Evolutionary conservation across 2,329 filamentous ascomycete species (phyloP), one percentile per base, ranked within the genome.

Genomic region (Colletotrichum gloeosporioides): DNA sequence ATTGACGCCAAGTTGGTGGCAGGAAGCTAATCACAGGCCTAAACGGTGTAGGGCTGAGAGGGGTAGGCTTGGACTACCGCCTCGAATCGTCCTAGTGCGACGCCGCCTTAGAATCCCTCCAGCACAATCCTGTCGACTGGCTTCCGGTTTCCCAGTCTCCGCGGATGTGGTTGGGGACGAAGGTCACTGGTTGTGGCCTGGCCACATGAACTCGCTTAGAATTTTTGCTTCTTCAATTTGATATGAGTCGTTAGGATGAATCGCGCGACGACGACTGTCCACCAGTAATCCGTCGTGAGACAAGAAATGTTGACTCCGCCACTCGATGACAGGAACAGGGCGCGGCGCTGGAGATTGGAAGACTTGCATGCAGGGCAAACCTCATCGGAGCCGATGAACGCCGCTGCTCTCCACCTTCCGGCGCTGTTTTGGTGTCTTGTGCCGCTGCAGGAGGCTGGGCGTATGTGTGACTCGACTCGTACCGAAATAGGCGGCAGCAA

Each of bases 21-120:
- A 69, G 53, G 57, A 53, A 53, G 59, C 70, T 73, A 69, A 55
- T 63, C 65, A 49, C 49, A 76, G 64, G 73, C 57, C 73, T 10
- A 69, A 73, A 73, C 70, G 70, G 64, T 76, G 69, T 76, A 76
- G 73, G 73, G 73, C 73, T 76, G 73, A 76, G 69, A 73, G 57
- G 59, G 57, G 65, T 63, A 12, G 22, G n/a, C 29, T 27, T 73
- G 73, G 36, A 29, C n/a, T 68, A 22, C 31, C 32, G 32, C 63
- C 73, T 68, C 29, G 39, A 44, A 61, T 8, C 25, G 69, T 53
- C 68, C 62, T 63, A 55, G 39, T 72, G 34, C 67, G 44, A 36
- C 61, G 22, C 27, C 61, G 59, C 49, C 13, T 62, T n/a, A 53
- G n/a, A 22, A 53, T 13, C 10, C 44, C 4, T 53, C n/a, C n/a